Percentiles rank a stretch among this genome's conserved stretches.
These are phyloP conservation scores for Aspergillus avenaceus DNA, from an alignment of 495 filamentous ascomycete genomes.

Conservation along the genomic window DNA sequence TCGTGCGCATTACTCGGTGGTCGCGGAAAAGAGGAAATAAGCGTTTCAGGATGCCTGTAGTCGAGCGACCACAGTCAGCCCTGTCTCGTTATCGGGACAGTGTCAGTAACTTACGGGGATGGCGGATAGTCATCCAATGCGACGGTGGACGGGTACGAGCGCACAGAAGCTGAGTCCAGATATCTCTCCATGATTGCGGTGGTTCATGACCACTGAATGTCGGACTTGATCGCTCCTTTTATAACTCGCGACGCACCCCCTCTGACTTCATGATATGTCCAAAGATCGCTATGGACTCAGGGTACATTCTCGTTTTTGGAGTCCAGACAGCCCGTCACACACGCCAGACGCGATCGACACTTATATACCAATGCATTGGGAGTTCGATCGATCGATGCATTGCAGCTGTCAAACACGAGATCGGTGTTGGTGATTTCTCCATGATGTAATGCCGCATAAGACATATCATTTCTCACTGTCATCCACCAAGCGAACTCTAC, in stretches of 20 bases:
- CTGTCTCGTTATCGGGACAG: neutral
- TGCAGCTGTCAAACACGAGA: neutral
- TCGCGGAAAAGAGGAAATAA: constrained; percentile 7
- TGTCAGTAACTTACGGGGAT: neutral
- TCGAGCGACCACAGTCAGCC: neutral
- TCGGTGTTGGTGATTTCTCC: neutral
- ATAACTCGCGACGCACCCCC: neutral
- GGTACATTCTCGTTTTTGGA: neutral
- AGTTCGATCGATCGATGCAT: constrained; percentile 2
- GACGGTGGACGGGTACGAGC: constrained; percentile 8
- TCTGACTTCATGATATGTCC: neutral
- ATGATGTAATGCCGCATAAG: constrained; percentile 4
- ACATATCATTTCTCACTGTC: too few species aligned
- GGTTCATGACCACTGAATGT: neutral
- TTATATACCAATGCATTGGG: neutral
- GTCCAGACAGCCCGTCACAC: neutral
- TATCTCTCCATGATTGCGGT: neutral
- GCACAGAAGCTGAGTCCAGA: constrained; percentile 6
- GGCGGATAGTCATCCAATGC: constrained; percentile 4
- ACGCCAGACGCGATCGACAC: neutral
- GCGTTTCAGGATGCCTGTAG: neutral
- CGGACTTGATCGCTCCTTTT: neutral
- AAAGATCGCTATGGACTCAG: neutral
- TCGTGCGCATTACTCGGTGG: neutral
- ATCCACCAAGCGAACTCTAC: too few species aligned